Conservation (phyloP, 129 eudicot species). For the Logfia minima region DNA sequence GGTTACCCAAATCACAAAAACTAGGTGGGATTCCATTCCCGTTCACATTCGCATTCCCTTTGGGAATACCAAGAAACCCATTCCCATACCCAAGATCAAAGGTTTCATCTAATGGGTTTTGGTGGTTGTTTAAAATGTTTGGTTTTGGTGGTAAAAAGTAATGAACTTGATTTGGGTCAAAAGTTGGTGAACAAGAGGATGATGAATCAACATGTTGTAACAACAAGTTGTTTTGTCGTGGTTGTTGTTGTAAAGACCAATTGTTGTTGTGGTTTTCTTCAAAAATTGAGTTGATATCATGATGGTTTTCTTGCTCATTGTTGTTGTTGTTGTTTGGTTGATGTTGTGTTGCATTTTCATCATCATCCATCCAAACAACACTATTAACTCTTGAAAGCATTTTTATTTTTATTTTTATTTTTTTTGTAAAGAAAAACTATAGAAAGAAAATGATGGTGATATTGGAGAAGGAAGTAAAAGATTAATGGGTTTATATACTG, state of each 20-base stretch:
- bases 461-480: conserved; percentile 24
- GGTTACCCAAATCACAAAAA: conserved; percentile 48
- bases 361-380: conserved; percentile 58
- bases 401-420: conserved; percentile 5
- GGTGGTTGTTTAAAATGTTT: conserved; percentile 31
- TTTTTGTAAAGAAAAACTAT: too few species aligned
- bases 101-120: conserved; percentile 39
- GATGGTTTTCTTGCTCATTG: conserved; percentile 25
- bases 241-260: conserved; percentile 30
- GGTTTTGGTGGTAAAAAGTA: conserved; percentile 56
- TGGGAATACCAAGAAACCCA: conserved; percentile 39
- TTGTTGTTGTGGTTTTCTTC: conserved; percentile 45
- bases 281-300: conserved; percentile 60
- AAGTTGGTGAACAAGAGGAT: conserved; percentile 63
- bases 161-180: conserved; percentile 54
- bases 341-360: conserved; percentile 16
- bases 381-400: conserved; percentile 54
- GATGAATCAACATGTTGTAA: conserved; percentile 54
- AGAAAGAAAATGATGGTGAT: conserved; percentile 18
- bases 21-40: conserved; percentile 31
- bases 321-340: conserved; percentile 32
- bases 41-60: conserved; percentile 6
- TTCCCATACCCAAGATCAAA: conserved; percentile 50
- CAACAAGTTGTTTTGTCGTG: conserved; percentile 30
- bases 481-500: conserved; percentile 17